A percentile compares a stretch with the other conserved stretches of the same genome.
phyloP scores from a whole-genome alignment of 345 rosid species.

The Eucalyptus viminalis region DNA sequence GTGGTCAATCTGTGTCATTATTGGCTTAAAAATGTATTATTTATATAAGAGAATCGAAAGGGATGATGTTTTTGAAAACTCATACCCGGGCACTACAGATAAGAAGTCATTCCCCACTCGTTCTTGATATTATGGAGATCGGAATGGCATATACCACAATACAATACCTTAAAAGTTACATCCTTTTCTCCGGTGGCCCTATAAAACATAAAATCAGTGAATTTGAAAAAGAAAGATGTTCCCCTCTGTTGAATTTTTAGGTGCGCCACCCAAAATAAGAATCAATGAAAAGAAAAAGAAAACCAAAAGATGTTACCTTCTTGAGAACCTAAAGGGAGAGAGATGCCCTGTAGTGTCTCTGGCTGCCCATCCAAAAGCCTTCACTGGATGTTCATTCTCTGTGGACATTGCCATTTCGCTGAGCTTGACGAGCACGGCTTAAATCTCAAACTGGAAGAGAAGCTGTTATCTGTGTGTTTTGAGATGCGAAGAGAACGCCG shows the following conservation, averaged over 20 bases:
- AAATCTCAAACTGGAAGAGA: not conserved
- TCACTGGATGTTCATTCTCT: not conserved
- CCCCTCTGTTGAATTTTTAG: not conserved
- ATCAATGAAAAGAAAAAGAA: not conserved
- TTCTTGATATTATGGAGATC: constrained; percentile 23
- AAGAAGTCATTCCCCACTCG: constrained; percentile 25
- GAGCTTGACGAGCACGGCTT: not conserved
- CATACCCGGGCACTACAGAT: constrained; percentile 35
- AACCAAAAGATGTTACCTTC: not conserved
- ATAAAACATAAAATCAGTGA: not conserved
- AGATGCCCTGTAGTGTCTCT: not conserved
- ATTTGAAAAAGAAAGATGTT: not conserved
- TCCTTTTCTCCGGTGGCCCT: constrained; percentile 15
- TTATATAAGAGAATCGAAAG: not conserved
- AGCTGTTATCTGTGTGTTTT: not conserved
- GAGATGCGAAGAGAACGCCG: not conserved
- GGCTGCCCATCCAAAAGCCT: constrained; percentile 8
- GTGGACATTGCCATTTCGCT: not conserved
- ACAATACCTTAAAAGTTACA: constrained; percentile 19
- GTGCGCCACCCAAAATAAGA: not conserved
- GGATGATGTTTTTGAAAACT: not conserved
- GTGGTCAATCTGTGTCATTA: not conserved
- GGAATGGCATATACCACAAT: constrained; percentile 32
- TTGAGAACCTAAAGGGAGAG: not conserved
- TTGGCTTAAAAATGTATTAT: not conserved